A percentile compares a stretch with the other conserved stretches of the same genome.
These are phyloP conservation scores for Geotrichum candidum DNA, from an alignment of 1,139 yeast species.

Conservation along the genomic window DNA sequence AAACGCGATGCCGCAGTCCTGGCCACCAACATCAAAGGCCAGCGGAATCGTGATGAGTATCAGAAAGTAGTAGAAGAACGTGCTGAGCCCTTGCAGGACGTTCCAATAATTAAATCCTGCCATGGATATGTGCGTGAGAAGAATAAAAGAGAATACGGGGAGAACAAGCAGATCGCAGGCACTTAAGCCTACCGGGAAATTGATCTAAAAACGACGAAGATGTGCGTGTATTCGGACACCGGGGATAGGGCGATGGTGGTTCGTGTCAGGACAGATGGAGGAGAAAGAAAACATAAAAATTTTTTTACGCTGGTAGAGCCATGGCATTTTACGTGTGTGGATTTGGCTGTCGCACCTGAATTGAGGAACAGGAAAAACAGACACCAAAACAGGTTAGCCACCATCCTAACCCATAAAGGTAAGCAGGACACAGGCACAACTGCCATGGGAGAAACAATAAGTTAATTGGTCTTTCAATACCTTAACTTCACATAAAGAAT, in stretches of 20 bases:
- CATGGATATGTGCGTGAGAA: background rate
- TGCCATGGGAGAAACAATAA: background rate
- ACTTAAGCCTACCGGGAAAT: background rate
- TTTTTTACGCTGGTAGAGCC: background rate
- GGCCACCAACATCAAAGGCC: constrained; percentile 96
- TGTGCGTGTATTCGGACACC: background rate
- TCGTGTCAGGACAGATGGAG: background rate
- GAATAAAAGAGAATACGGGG: background rate
- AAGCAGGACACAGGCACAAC: background rate
- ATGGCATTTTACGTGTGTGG: background rate
- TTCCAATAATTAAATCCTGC: background rate
- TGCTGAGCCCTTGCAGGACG: constrained; percentile 26
- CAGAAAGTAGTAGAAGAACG: constrained; percentile 44
- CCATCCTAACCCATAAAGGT: background rate
- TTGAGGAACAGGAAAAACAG: background rate
- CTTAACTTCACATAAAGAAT: background rate
- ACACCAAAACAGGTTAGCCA: background rate
- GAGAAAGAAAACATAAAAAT: background rate
- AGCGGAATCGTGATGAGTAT: constrained; percentile 81
- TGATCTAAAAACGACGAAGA: background rate
- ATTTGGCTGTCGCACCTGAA: background rate
- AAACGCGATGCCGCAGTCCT: constrained; percentile 77
- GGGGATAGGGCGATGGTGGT: background rate
- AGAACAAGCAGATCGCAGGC: background rate
- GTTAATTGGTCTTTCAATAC: too few relatives aligned